Base-by-base conservation (phyloP, 2,329 filamentous ascomycete species). In the Monosporascus cannonballus region DNA sequence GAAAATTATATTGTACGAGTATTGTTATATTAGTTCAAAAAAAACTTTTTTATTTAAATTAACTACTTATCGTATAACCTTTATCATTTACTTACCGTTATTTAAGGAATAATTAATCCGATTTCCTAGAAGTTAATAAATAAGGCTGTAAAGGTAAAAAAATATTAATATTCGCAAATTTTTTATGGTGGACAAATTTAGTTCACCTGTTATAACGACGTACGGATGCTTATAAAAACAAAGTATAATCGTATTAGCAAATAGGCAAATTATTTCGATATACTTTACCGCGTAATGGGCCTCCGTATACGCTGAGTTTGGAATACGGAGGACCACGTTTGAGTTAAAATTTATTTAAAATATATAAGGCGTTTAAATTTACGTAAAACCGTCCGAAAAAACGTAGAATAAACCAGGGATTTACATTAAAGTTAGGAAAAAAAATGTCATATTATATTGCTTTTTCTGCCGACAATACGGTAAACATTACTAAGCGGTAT, bases 191-290 rank as follows among this genome's bases (percentile, higher is more conserved):
- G 84, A 25, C 90, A 86, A 65, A 93, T 96, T 69, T 84, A 93
- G 58, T 99, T 96, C 61, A 92, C 94, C 41, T 84, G 94, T 55
- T 99, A 96, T 69, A 93, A 90, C 55, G 94, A 99, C 67, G 93
- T 96, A 25, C 97, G 95, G 85, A 86, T 91, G 49, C 73, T 97
- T 55, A 75, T 99, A 42, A 88, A 96, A 69, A 95, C 91, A 25
- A 80, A 89, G 61, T 82, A 88, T 60, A 94, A 94, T 37, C 86
- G 94, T 61, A 87, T 87, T 56, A 94, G 94, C 56, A 94, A 99
- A 74, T 99, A 94, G 91, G 91, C 90, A 60, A 97, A 96, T 73
- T 96, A 92, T 77, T 99, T 99, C 74, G 93, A 87, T 73, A 97
- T 97, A 94, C 80, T 99, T 50, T 97, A 93, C 76, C 84, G 93